These are phyloP conservation scores for Raphanus hybrid DNA, from an alignment of 441 rosid genomes.

Conservation along the genomic window DNA sequence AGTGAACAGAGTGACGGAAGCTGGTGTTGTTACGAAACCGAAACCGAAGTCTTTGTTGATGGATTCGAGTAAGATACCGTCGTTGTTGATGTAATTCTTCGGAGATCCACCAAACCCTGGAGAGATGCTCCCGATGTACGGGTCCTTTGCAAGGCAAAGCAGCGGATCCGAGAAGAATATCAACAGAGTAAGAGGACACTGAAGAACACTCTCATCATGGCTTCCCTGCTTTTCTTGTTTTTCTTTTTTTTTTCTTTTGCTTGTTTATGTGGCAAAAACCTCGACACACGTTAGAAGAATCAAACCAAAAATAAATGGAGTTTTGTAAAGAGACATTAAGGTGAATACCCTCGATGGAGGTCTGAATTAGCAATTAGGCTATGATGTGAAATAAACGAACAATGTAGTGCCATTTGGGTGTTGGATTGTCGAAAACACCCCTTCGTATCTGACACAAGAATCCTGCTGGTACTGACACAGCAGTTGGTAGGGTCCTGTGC, in stretches of 20 bases:
- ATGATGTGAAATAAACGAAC: too few relatives aligned
- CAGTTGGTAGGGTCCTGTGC: too few relatives aligned
- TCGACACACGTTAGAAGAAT: background rate
- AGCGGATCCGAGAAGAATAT: background rate
- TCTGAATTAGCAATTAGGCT: too few relatives aligned
- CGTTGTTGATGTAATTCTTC: conserved; percentile 64
- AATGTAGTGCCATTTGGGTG: too few relatives aligned
- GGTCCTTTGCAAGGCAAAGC: background rate
- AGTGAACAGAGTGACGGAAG: conserved; percentile 54
- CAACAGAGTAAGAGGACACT: background rate
- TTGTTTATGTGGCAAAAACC: background rate
- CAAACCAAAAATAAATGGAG: background rate
- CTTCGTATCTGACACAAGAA: too few relatives aligned
- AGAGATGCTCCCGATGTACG: background rate
- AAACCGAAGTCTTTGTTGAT: conserved; percentile 64
- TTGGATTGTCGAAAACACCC: too few relatives aligned
- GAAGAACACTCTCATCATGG: background rate
- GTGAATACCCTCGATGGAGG: too few relatives aligned
- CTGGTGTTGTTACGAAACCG: conserved; percentile 53
- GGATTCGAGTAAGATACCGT: conserved; percentile 72
- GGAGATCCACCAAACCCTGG: conserved; percentile 66
- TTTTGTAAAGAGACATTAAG: too few relatives aligned
- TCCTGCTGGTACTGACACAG: too few relatives aligned
- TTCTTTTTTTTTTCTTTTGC: background rate
- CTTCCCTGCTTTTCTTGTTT: background rate